Conservation (phyloP, 257 asterid genomes). For the Verbascum thapsus region DNA sequence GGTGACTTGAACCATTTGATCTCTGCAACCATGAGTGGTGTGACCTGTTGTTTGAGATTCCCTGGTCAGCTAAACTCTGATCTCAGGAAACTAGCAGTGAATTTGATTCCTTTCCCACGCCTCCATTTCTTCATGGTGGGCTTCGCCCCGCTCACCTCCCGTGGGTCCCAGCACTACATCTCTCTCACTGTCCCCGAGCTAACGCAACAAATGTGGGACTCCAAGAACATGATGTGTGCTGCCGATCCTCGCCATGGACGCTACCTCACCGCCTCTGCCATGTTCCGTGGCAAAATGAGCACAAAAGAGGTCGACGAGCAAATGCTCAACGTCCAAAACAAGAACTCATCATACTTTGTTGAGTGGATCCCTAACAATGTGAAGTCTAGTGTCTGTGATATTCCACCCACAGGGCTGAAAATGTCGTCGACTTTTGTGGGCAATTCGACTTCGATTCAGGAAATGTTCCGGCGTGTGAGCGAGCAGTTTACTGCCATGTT, state of each 20-base stretch:
- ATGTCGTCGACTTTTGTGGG: conserved; percentile 84
- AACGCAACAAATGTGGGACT: conserved; percentile 89
- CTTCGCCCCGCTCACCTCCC: conserved; percentile 86
- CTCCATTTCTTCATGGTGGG: conserved; percentile 97
- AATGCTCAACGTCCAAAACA: conserved; percentile 91
- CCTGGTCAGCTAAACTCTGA: conserved; percentile 91
- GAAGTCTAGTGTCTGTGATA: conserved; percentile 84
- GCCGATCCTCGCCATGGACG: conserved; percentile 94
- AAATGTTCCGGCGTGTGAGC: conserved; percentile 88
- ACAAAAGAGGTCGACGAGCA: conserved; percentile 89
- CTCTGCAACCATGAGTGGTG: conserved; percentile 93
- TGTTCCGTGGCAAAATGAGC: conserved; percentile 94
- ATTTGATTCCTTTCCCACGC: conserved; percentile 86
- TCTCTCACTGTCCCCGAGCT: conserved; percentile 87
- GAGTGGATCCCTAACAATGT: conserved; percentile 94
- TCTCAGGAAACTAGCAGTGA: conserved; percentile 77
- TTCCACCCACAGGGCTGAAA: conserved; percentile 75
- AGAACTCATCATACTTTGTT: conserved; percentile 85
- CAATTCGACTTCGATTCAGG: conserved; percentile 83
- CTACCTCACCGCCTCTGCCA: conserved; percentile 82
- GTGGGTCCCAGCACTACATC: conserved; percentile 86
- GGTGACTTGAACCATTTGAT: conserved; percentile 88
- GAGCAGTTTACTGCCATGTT: conserved; percentile 94
- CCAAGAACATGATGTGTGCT: conserved; percentile 95
- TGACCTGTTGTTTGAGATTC: conserved; percentile 81